These are phyloP conservation scores for Rhodamnia rubescens DNA, from an alignment of 345 rosid species.

Conservation along the genomic window DNA sequence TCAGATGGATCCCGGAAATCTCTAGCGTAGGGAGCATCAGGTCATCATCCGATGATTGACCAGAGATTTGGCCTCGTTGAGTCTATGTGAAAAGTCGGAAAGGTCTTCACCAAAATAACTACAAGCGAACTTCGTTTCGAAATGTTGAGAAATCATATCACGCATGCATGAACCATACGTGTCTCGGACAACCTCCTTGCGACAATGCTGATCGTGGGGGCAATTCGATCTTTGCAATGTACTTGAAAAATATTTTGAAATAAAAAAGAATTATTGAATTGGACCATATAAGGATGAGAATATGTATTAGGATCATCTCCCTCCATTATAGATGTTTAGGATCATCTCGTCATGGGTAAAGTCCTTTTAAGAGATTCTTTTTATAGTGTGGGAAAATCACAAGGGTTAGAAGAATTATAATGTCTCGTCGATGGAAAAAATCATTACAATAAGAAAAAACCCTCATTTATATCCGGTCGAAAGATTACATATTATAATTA, in stretches of 20 bases:
- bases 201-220: neutral
- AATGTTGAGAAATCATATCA: neutral
- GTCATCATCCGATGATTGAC: neutral
- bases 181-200: neutral
- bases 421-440: neutral
- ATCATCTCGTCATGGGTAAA: neutral
- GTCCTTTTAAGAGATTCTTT: neutral
- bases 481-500: neutral
- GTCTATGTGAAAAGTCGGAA: neutral
- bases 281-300: neutral
- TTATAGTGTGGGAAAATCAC: neutral
- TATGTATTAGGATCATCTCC: neutral
- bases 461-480: neutral
- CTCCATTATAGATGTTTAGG: no score
- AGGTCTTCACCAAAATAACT: fast-evolving
- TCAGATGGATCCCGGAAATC: neutral
- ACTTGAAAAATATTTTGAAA: no score
- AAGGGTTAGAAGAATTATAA: neutral
- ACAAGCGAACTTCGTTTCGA: no score
- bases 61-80: neutral
- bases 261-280: no score
- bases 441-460: neutral
- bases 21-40: neutral
- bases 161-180: neutral
- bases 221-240: neutral